Base-by-base conservation (phyloP, 2,329 filamentous ascomycete species). In the Davidsoniella australis region DNA sequence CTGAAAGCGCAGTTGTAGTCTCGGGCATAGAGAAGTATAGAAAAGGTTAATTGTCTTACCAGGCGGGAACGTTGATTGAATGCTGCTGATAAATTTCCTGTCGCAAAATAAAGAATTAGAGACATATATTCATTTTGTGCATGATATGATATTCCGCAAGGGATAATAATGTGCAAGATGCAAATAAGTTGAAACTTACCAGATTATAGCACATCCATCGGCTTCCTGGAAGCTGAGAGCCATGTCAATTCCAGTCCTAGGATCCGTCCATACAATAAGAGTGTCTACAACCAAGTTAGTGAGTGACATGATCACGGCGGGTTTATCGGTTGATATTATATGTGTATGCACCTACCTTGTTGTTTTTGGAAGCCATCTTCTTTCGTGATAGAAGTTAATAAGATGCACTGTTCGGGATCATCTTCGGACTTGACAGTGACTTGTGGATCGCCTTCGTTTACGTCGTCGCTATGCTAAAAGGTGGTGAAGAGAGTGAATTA, bases 291-390 rank as follows among this genome's bases (percentile, higher is more conserved):
- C 4, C 4, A 33, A 12, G 12, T 33, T 33, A 58, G 58, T 57
- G 20, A 58, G 58, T 57, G 20, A 5, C 55, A 54, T 45, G 26
- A 16, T 33, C 26, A 17, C 23, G 16, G 4, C 5, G 20, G 20
- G 20, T 23, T 23, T 5, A 23, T 23, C 20, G 20, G 20, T 5
- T 23, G 20, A 5, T 23, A 23, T 23, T 23, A 5, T 23, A 23
- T 2, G 20, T 23, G 20, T 5, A 23, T 23, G 20, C 20, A 8
- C 68, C 59, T 75, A 82, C 86, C 86, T 81, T 96, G 89, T 65
- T 98, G 91, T 66, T 95, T 94, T 67, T 96, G 88, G 62, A 96
- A 96, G 53, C 85, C 84, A 75, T 96, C 89, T 60, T 95, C 88
- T 63, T 87, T 94, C 54, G 79, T 78, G 56, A 98, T 93, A 60